These are phyloP conservation scores for Hanseniaspora lachancei DNA, from an alignment of 805 yeast genomes.

Conservation along the genomic window DNA sequence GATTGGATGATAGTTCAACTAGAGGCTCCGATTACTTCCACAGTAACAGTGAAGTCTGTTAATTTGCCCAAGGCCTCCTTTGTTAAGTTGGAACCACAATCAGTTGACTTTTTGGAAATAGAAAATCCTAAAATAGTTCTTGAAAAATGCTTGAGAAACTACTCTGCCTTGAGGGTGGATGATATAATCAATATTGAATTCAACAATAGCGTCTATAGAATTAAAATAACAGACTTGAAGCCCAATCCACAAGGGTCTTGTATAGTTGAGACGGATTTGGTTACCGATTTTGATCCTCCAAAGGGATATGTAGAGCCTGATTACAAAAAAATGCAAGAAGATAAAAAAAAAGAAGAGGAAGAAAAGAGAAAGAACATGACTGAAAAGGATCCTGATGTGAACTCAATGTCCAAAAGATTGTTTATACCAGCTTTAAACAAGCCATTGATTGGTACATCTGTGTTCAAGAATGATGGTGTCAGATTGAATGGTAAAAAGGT, in stretches of 20 bases:
- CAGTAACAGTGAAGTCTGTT: slow-evolving; percentile 59
- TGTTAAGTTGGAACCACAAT: slow-evolving; percentile 91
- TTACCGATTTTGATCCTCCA: slow-evolving; percentile 97
- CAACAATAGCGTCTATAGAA: slow-evolving; percentile 63
- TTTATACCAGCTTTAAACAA: slow-evolving; percentile 6
- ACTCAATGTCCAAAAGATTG: slow-evolving; percentile 57
- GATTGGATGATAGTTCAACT: slow-evolving; percentile 91
- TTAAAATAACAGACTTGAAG: slow-evolving; percentile 74
- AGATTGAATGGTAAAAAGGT: slow-evolving; percentile 6
- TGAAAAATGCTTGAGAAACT: slow-evolving; percentile 81
- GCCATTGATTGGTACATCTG: not conserved
- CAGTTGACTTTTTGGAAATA: slow-evolving; percentile 82
- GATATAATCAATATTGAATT: slow-evolving; percentile 79
- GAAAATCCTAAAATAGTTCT: slow-evolving; percentile 93
- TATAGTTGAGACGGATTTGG: slow-evolving; percentile 92
- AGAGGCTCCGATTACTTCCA: slow-evolving; percentile 60
- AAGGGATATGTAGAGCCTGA: slow-evolving; percentile 96
- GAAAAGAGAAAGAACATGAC: slow-evolving; percentile 25
- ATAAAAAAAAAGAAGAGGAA: slow-evolving; percentile 17
- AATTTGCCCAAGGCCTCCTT: slow-evolving; percentile 77
- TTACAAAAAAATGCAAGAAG: slow-evolving; percentile 28
- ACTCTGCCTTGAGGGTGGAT: slow-evolving; percentile 70
- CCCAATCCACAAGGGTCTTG: slow-evolving; percentile 59
- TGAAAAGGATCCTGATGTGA: slow-evolving; percentile 33
- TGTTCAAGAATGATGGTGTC: not conserved